A percentile compares a stretch with the other conserved stretches of the same genome.
Evolutionary conservation across 805 yeast species (phyloP).

Genomic region (Starmerella stigmatis): DNA sequence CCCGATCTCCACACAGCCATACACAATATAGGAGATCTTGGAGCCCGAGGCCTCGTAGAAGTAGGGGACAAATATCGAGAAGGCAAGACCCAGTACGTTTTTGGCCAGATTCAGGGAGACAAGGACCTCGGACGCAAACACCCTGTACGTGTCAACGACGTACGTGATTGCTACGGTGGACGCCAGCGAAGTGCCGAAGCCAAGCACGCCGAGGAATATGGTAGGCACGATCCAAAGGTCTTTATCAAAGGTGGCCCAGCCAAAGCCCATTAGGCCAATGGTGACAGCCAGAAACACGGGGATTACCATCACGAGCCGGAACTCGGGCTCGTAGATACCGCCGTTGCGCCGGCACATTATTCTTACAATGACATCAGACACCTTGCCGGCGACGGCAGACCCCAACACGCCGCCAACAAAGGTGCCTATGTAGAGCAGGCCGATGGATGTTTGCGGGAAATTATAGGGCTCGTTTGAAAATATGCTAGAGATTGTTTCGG

Average conservation of each 20-base stretch:
- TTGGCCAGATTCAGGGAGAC: constrained; percentile 48
- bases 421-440: constrained; percentile 46
- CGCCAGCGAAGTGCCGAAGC: constrained; percentile 52
- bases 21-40: constrained; percentile 41
- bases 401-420: constrained; percentile 51
- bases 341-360: constrained; percentile 37
- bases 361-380: constrained; percentile 42
- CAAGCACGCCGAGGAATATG: constrained; percentile 44
- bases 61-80: constrained; percentile 45
- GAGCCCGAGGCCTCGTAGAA: constrained; percentile 37
- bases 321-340: constrained; percentile 56
- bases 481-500: constrained; percentile 45
- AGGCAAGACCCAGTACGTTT: constrained; percentile 45
- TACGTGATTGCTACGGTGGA: constrained; percentile 53
- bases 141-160: constrained; percentile 46
- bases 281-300: constrained; percentile 39
- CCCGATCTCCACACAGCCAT: constrained; percentile 43
- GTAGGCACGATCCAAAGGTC: constrained; percentile 51
- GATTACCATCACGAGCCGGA: constrained; percentile 43
- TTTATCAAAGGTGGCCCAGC: constrained; percentile 43
- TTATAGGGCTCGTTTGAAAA: constrained; percentile 39
- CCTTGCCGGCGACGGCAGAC: constrained; percentile 42
- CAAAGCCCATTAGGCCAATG: constrained; percentile 52
- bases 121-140: constrained; percentile 49
- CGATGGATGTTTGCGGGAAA: constrained; percentile 39